Evolutionary conservation across 73 alveolate species (phyloP), one percentile per base, ranked within the genome.

Genomic region (Tetrahymena borealis): DNA sequence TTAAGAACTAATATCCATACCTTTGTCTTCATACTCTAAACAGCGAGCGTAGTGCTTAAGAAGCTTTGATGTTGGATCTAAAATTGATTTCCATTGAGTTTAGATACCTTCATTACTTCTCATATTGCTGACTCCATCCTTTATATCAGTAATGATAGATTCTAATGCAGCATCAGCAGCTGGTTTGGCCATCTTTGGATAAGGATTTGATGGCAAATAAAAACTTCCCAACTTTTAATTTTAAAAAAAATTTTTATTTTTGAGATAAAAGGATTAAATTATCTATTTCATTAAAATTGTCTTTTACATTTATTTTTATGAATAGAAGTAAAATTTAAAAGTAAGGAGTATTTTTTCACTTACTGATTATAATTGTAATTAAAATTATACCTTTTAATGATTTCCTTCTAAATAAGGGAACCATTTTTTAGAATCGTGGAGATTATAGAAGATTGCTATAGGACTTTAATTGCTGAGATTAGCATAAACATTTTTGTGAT

Each of bases 401-500:
- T 60, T 60, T 18, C 85, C 85, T 60, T 60, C 85, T 60, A 60
- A 15, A n/a, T 60, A 60, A 13, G 93, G 95, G 10, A n/a, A 28
- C 95, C 95, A 93, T 31, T 31, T 28, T n/a, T 18, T 39, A 24
- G 77, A 38, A 28, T 93, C 91, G 79, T 93, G 93, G 16, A 93
- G 91, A 93, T 93, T 93, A 79, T 93, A 93, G 41, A 28, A 93
- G 8, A 93, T 93, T 18, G 90, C 79, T 33, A 35, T 33, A 16
- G 95, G 95, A 16, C 79, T 93, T 33, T 85, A 35, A 90, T 93
- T 93, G 41, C 91, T 92, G 39, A 93, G 32, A 90, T 93, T 93
- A 28, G 90, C 95, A 33, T 92, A 93, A 79, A 93, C 91, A 85
- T 93, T 93, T 93, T 93, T 93, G 20, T 93, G 90, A 32, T 93